These are phyloP conservation scores for Tylopilus sp. DNA, from an alignment of 1,284 basidiomycete genomes.

Conservation along the genomic window DNA sequence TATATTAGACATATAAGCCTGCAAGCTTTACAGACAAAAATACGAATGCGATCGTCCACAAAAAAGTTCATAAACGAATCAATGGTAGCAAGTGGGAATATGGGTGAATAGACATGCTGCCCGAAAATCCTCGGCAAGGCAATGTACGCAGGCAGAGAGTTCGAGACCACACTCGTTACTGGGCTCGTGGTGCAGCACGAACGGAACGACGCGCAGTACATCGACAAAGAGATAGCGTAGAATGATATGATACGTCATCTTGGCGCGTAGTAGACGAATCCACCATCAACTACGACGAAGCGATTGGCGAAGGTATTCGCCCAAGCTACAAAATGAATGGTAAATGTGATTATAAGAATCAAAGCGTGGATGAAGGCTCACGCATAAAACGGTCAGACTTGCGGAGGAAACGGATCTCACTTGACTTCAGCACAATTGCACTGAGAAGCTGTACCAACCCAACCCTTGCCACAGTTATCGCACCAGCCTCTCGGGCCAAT, in stretches of 20 bases:
- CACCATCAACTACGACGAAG: conserved; percentile 35
- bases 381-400: conserved; percentile 21
- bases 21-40: conserved; percentile 1
- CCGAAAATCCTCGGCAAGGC: conserved; percentile 34
- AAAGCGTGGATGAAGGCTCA: conserved; percentile 14
- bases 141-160: conserved; percentile 27
- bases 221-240: conserved; percentile 48
- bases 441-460: conserved; percentile 49
- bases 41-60: conserved; percentile 13
- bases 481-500: conserved; percentile 63
- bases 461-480: conserved; percentile 67
- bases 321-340: conserved; percentile 22
- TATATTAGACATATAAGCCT: conserved; percentile 19
- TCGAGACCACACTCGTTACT: conserved; percentile 59
- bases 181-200: conserved; percentile 42
- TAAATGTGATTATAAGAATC: not conserved
- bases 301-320: conserved; percentile 36
- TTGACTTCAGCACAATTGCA: conserved; percentile 68
- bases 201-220: conserved; percentile 62
- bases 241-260: conserved; percentile 31
- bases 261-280: conserved; percentile 35
- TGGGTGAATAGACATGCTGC: conserved; percentile 21
- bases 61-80: conserved; percentile 5
- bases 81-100: conserved; percentile 3
- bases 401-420: conserved; percentile 35